These are phyloP conservation scores for Sclerotinia borealis DNA, from an alignment of 2,329 filamentous ascomycete species.

Conservation along the genomic window DNA sequence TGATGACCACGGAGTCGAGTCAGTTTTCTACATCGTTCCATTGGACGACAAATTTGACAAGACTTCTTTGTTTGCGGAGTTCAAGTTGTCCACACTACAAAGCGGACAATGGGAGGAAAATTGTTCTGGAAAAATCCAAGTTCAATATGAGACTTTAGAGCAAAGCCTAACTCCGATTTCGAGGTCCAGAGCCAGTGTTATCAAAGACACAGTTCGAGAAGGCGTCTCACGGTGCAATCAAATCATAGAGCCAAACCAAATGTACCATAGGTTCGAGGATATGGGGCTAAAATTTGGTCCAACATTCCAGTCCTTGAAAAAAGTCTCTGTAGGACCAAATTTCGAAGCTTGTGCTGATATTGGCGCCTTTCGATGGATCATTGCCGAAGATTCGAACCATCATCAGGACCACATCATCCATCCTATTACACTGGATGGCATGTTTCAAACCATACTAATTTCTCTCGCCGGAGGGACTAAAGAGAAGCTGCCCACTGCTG, in stretches of 20 bases:
- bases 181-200: not conserved
- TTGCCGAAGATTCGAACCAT: slow-evolving; percentile 4
- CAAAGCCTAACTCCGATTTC: not conserved
- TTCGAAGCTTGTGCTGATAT: not conserved
- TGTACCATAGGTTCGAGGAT: not conserved
- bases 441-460: slow-evolving; percentile 26
- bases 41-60: not conserved
- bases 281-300: not conserved
- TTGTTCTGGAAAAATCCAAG: not conserved
- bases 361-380: slow-evolving; percentile 31
- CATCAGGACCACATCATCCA: slow-evolving; percentile 44
- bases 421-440: slow-evolving; percentile 49
- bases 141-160: not conserved
- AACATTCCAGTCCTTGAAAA: not conserved
- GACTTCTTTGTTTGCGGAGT: too few relatives aligned
- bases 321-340: not conserved
- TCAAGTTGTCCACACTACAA: not conserved
- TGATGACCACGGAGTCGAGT: not conserved
- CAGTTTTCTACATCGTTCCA: not conserved
- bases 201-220: not conserved
- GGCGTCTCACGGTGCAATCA: not conserved
- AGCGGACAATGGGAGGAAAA: not conserved
- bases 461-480: slow-evolving; percentile 16
- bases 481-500: not conserved
- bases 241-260: not conserved